phyloP scores from a whole-genome alignment of 2,329 filamentous ascomycete species.

The Gyromitra esculenta region DNA sequence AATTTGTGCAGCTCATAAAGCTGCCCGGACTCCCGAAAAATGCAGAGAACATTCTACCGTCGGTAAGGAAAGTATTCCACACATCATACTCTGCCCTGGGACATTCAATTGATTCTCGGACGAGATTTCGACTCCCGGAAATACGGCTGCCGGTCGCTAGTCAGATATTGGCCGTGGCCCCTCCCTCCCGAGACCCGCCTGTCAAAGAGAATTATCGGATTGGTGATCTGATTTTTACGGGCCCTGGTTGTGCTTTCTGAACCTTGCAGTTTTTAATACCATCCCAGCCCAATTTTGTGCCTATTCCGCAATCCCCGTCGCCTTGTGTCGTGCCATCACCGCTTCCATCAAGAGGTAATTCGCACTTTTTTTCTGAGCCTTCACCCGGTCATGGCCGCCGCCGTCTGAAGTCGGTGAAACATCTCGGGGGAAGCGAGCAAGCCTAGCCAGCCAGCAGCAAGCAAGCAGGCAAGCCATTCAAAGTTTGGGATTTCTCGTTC shows the following conservation, averaged over 20 bases:
- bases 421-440: conserved; percentile 22
- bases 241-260: conserved; percentile 32
- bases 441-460: conserved; percentile 4
- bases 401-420: conserved; percentile 43
- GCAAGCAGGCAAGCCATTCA: conserved; percentile 23
- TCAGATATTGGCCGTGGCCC: conserved; percentile 39
- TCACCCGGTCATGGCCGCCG: conserved; percentile 45
- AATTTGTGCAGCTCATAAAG: conserved; percentile 34
- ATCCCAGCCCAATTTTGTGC: conserved; percentile 46
- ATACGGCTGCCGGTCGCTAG: conserved; percentile 36
- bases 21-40: conserved; percentile 45
- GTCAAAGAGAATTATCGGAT: conserved; percentile 42
- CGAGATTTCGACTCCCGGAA: conserved; percentile 40
- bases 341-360: conserved; percentile 39
- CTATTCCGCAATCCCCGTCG: conserved; percentile 43
- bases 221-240: conserved; percentile 43
- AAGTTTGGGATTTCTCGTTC: conserved; percentile 31
- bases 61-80: conserved; percentile 32
- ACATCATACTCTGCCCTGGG: conserved; percentile 8
- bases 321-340: conserved; percentile 37
- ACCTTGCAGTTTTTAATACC: conserved; percentile 44
- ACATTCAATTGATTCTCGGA: conserved; percentile 30
- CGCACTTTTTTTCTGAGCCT: conserved; percentile 32
- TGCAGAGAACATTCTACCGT: conserved; percentile 50
- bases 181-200: conserved; percentile 40